Evolutionary conservation across 1,284 basidiomycete species (phyloP), one percentile per base, ranked within the genome.

Genomic region (Stygiomarasmius scandens): DNA sequence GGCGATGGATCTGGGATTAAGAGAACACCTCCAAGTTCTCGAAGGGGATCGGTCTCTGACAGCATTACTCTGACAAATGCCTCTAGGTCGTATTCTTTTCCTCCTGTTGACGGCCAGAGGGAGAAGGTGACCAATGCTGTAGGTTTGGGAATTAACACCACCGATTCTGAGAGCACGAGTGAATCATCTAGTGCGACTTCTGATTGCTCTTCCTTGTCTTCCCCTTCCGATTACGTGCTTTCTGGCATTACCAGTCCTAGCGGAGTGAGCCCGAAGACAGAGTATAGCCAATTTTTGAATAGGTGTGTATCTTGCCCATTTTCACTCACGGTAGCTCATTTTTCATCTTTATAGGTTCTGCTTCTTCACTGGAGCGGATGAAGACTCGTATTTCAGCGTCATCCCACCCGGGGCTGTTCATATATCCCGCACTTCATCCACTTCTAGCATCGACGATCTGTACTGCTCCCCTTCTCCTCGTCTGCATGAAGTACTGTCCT

Each of bases 311-410:
- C 36, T 50, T 55, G 12, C 43, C 38, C 49, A 24, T 9, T 24
- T 16, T 8, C 12, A 44, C 54, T 38, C 34, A 58, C 10, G 29
- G 64, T 50, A 36, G 22, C 43, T 66, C 25, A 11, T 44, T 43
- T 19, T 19, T 29, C 36, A 23, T 23, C 59, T n/a, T n/a, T n/a
- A n/a, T n/a, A 91, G 89, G 63, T 90, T 88, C 69, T 91, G 89
- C 74, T 92, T 90, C 71, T 92, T 82, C 70, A 90, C 89, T 0
- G 89, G 89, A 9, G 56, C 70, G 16, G 74, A 74, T 19, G 53
- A 47, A 22, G 43, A 54, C 34, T 34, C 49, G n/a, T 45, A 44
- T 45, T 52, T 54, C 32, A 52, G 46, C 47, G 38, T 55, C 49
- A 52, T 50, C 36, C 55, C 67, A n/a, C 61, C 68, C 2, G 16